A percentile compares a stretch with the other conserved stretches of the same genome.
Evolutionary conservation across 306 rosid species (phyloP).

Genomic region (Senna tora): DNA sequence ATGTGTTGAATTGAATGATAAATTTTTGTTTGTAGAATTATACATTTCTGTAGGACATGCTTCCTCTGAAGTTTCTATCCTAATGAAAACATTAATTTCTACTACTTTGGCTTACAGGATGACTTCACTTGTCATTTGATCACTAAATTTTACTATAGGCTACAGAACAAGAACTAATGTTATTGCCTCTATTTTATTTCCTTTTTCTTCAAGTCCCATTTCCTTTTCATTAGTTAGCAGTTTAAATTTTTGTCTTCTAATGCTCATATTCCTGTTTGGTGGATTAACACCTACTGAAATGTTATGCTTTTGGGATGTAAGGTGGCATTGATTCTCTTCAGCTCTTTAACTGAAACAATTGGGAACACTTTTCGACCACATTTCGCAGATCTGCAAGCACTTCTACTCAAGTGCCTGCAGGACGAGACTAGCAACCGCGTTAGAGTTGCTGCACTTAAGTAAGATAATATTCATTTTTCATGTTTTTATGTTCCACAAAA

Average conservation of each 20-base stretch:
- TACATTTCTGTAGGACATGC: not conserved
- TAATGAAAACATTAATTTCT: not conserved
- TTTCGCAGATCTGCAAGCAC: constrained; percentile 87
- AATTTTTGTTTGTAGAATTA: not conserved
- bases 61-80: not conserved
- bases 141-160: not conserved
- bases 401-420: constrained; percentile 92
- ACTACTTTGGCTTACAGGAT: not conserved
- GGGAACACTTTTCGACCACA: constrained; percentile 87
- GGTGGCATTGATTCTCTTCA: constrained; percentile 97
- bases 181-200: not conserved
- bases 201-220: not conserved
- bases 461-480: constrained; percentile 31
- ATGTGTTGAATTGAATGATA: not conserved
- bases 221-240: not conserved
- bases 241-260: not conserved
- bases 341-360: constrained; percentile 95
- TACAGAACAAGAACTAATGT: not conserved
- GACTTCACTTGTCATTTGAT: not conserved
- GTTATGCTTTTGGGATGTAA: constrained; percentile 48
- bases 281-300: constrained; percentile 36
- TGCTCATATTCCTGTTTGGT: constrained; percentile 20
- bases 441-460: constrained; percentile 97
- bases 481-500: not conserved
- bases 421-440: constrained; percentile 95